Evolutionary conservation across 495 filamentous ascomycete species (phyloP), one percentile per base, ranked within the genome.

Genomic region (Podospora sp.): DNA sequence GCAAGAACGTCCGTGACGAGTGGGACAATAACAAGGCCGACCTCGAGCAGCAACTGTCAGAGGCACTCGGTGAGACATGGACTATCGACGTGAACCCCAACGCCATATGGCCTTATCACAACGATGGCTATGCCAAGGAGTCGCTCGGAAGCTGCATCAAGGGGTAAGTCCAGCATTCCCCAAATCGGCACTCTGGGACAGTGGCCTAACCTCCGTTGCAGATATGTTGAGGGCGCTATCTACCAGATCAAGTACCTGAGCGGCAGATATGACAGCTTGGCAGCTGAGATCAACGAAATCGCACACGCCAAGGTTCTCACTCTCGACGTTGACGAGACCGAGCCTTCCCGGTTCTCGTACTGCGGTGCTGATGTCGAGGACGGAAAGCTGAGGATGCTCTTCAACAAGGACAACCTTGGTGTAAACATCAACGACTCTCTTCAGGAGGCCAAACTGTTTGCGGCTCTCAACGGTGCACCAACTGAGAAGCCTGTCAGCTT

Each of bases 1-100:
- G 83, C 69, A 85, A 84, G 72, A 85, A 83, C 69, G 69, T 27
- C 83, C 84, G 84, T 3, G 84, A 87, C 65, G 79, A 79, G 24
- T 86, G 76, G 76, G 83, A 84, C n/a, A 76, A 69, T 60, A 82
- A 80, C 65, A 83, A 81, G 68, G 65, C 68, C 6, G 78, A 79
- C 33, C 63, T 81, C 3, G 82, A 85, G 65, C 61, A 72, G 25
- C 71, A 82, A 61, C 65, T 87, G 27, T 78, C 79, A 6, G 72
- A 78, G 0, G 18, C 78, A 52, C 73, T 85, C 6, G 81, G 82
- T 27, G 70, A 72, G 27, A 62, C 76, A 14, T 87, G 83, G 84
- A 83, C 76, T 11, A 70, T 84, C 36, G 81, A 84, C 24, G 74
- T 83, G 60, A 79, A 80, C 51, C 78, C 82, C 14, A 75, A 75